Evolutionary conservation across 805 yeast species (phyloP), one percentile per base, ranked within the genome.

Genomic region (Scheffersomyces amazonensis): DNA sequence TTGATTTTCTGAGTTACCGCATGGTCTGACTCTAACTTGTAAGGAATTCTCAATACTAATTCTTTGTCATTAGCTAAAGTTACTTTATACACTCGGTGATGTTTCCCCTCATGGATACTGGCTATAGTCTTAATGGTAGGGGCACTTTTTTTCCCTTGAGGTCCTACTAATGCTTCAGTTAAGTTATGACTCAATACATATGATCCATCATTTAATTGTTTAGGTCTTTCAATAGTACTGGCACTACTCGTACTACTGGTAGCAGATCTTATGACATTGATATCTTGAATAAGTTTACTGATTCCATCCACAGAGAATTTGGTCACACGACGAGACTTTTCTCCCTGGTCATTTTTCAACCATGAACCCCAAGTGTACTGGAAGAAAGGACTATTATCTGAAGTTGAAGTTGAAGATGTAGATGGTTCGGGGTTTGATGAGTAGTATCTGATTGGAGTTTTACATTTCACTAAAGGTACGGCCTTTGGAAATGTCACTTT

Each of bases 281-380:
- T 56, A 18, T 66, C 69, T 33, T 71, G 62, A 24, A 82, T 39
- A n/a, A 80, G 62, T 18, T 66, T 66, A 39, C 78, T 75, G 36
- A 87, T 66, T 3, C 96, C 98, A 54, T 80, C 81, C 36, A 93
- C 72, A 2, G 93, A 83, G 61, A 91, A 91, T 46, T 72, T 74
- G 16, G 97, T 91, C 40, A 75, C 76, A 62, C 99, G 80, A 49
- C 78, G 79, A 12, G 73, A 78, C 53, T 87, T 84, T 58, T 93
- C 90, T 22, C 61, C 62, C 39, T 71, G 74, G 57, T 93, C 96
- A 55, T 91, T 78, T 46, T 73, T 78, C 52, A 90, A 66, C 98
- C 98, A 91, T 5, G 96, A 76, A 34, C 99, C 99, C 95, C 98
- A 91, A 2, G 93, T 72, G 58, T 89, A 91, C 50, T 84, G 79